These are phyloP conservation scores for Debaryomyces hansenii DNA, from an alignment of 805 yeast species.

Conservation along the genomic window DNA sequence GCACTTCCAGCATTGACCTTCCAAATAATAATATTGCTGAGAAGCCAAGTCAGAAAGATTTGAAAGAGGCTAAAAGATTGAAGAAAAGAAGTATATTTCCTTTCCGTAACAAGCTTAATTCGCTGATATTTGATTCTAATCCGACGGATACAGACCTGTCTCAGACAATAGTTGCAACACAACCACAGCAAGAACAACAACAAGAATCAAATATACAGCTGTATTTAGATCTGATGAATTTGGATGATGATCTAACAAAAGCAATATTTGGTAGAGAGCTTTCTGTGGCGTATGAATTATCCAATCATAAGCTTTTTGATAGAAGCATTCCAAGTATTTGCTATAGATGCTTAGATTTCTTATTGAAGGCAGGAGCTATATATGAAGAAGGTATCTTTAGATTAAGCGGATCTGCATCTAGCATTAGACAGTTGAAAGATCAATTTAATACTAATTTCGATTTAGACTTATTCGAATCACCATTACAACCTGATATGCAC, in stretches of 20 bases:
- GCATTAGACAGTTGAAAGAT: constrained; percentile 67
- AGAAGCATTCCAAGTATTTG: constrained; percentile 71
- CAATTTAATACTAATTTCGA: constrained; percentile 68
- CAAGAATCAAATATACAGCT: constrained; percentile 21
- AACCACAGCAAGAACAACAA: background rate
- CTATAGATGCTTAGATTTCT: constrained; percentile 68
- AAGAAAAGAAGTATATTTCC: constrained; percentile 64
- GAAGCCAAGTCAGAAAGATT: constrained; percentile 1
- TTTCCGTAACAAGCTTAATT: constrained; percentile 38
- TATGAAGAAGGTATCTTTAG: constrained; percentile 90
- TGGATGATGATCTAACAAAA: constrained; percentile 35
- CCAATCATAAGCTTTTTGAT: constrained; percentile 47
- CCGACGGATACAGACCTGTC: constrained; percentile 1
- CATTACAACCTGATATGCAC: constrained; percentile 66
- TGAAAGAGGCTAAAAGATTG: constrained; percentile 42
- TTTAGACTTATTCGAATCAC: constrained; percentile 56
- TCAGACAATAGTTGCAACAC: background rate
- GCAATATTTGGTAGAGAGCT: constrained; percentile 67
- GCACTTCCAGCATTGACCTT: constrained; percentile 10
- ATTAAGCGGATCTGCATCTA: constrained; percentile 81
- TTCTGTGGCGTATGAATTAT: constrained; percentile 48
- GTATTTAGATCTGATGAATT: constrained; percentile 36
- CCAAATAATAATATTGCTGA: background rate
- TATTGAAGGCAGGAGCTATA: constrained; percentile 67
- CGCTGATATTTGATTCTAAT: constrained; percentile 1